Evolutionary conservation across 345 rosid genomes (phyloP).

Genomic region (Pseudoturritis turrita): DNA sequence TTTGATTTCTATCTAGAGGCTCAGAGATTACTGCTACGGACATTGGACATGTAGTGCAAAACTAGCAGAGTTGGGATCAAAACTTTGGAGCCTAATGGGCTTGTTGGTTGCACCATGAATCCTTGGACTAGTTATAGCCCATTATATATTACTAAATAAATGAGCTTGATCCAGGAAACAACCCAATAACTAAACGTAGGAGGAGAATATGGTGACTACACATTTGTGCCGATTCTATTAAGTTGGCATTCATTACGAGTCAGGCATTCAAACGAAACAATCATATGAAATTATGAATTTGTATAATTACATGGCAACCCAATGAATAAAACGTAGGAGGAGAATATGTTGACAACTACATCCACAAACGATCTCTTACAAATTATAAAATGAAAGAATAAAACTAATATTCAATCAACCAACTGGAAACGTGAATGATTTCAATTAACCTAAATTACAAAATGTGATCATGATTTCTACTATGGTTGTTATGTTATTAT

Average conservation of each 20-base stretch:
- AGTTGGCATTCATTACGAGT: not conserved
- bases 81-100: not conserved
- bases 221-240: not conserved
- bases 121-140: not conserved
- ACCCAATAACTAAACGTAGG: not conserved
- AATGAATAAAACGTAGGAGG: not conserved
- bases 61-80: not conserved
- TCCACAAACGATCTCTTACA: not conserved
- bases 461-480: too few relatives aligned
- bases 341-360: slow-evolving; percentile 1
- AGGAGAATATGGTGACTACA: not conserved
- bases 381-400: not conserved
- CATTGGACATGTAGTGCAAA: not conserved
- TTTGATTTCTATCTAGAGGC: not conserved
- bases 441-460: too few relatives aligned
- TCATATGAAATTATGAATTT: not conserved
- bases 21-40: not conserved
- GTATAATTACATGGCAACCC: not conserved
- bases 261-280: not conserved
- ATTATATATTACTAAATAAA: not conserved
- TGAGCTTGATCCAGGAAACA: not conserved
- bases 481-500: too few relatives aligned
- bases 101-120: not conserved
- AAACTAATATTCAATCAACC: not conserved
- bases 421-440: not conserved